Percentiles rank a stretch among this genome's conserved stretches.
Evolutionary conservation across 1,139 yeast species (phyloP).

Genomic region (Kurtzmaniella quercitrusa): DNA sequence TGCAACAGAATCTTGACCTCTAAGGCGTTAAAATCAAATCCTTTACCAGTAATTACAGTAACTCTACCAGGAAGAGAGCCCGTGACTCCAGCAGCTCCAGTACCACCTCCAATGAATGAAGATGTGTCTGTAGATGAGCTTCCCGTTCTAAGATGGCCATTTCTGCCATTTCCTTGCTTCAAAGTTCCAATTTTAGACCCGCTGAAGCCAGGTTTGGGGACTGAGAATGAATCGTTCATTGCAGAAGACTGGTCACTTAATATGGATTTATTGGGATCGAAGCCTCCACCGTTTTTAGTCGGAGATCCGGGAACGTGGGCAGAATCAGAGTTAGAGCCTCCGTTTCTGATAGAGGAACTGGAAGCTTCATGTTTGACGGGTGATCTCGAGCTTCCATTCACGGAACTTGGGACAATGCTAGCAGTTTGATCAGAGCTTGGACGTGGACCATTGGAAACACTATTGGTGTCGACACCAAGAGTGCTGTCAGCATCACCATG

Average conservation of each 20-base stretch:
- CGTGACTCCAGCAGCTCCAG: constrained; percentile 11
- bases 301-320: not conserved
- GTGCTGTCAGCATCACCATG: constrained; percentile 9
- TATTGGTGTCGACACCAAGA: constrained; percentile 9
- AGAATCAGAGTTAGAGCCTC: constrained; percentile 2
- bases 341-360: not conserved
- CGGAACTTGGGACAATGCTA: not conserved
- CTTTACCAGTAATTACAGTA: constrained; percentile 41
- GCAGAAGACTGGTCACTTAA: not conserved
- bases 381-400: constrained; percentile 7
- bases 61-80: constrained; percentile 52
- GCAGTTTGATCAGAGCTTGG: not conserved
- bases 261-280: not conserved
- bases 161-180: not conserved
- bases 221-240: constrained; percentile 6
- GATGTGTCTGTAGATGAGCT: constrained; percentile 27
- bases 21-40: constrained; percentile 26
- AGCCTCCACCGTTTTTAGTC: not conserved
- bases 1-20: constrained; percentile 52
- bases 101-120: constrained; percentile 34
- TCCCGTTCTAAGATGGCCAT: constrained; percentile 23
- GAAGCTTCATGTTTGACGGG: constrained; percentile 4
- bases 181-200: not conserved
- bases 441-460: constrained; percentile 9
- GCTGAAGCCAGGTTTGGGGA: constrained; percentile 15